phyloP scores from a whole-genome alignment of 2,329 filamentous ascomycete species.

The Sordariomycetes sp. region DNA sequence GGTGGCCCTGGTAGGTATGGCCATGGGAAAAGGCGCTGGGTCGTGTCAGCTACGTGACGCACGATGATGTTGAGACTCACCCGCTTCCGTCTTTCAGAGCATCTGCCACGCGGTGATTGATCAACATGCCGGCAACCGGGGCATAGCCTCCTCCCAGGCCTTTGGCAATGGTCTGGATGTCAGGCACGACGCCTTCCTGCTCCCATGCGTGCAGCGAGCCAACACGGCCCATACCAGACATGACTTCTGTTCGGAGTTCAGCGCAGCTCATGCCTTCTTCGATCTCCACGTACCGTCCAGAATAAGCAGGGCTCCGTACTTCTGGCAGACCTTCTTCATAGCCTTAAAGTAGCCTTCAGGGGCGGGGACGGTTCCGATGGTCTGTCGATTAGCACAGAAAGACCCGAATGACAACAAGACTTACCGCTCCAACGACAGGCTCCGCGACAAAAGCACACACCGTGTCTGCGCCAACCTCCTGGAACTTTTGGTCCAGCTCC shows the following conservation, averaged over 20 bases:
- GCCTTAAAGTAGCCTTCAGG: conserved; percentile 60
- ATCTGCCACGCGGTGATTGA: conserved; percentile 37
- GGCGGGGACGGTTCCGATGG: conserved; percentile 55
- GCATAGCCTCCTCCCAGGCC: conserved; percentile 54
- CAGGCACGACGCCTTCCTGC: conserved; percentile 46
- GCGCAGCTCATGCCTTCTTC: too few species aligned
- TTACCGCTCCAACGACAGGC: conserved; percentile 60
- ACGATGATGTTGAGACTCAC: not conserved
- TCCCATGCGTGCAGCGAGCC: conserved; percentile 34
- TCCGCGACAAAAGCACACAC: conserved; percentile 66
- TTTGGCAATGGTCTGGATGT: conserved; percentile 61
- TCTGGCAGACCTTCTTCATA: conserved; percentile 57
- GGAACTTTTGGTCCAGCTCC: conserved; percentile 60
- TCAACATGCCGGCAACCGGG: conserved; percentile 46
- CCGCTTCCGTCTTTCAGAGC: conserved; percentile 23
- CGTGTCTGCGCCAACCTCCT: conserved; percentile 53
- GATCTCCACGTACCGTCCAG: too few species aligned
- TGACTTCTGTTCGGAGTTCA: conserved; percentile 8
- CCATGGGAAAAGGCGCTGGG: conserved; percentile 11
- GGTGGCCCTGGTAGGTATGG: conserved; percentile 16
- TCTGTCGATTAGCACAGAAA: not conserved
- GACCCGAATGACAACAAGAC: conserved; percentile 7
- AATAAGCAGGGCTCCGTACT: conserved; percentile 62
- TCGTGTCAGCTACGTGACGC: not conserved
- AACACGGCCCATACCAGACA: conserved; percentile 13